These are phyloP conservation scores for Leptographium lundbergii DNA, from an alignment of 2,329 filamentous ascomycete species.

Conservation along the genomic window DNA sequence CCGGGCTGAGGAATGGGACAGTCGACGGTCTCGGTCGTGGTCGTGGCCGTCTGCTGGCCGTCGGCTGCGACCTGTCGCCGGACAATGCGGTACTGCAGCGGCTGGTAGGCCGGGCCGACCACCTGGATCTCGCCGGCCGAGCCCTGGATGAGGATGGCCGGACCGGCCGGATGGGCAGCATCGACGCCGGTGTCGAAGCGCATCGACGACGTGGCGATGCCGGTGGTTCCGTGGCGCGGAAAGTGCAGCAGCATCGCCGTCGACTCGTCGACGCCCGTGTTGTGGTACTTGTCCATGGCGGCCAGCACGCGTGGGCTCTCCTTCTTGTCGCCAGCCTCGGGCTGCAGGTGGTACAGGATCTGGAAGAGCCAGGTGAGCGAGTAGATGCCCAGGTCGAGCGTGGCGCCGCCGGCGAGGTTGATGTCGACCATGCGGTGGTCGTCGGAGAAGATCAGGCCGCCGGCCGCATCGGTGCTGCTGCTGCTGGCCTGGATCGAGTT, in stretches of 20 bases:
- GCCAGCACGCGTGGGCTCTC: constrained; percentile 55
- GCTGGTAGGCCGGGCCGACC: constrained; percentile 56
- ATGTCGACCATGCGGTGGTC: constrained; percentile 69
- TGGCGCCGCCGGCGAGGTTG: constrained; percentile 68
- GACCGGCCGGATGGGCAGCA: constrained; percentile 42
- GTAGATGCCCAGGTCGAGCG: constrained; percentile 82
- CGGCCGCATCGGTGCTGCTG: constrained; percentile 27
- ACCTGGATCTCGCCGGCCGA: constrained; percentile 74
- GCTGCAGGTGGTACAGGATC: constrained; percentile 70
- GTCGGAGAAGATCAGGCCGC: constrained; percentile 42
- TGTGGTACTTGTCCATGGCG: constrained; percentile 56
- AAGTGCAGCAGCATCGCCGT: constrained; percentile 71
- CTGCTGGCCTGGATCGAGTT: constrained; percentile 48
- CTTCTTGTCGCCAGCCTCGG: constrained; percentile 44
- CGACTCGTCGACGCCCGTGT: constrained; percentile 62
- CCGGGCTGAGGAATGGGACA: constrained; percentile 46
- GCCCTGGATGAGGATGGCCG: constrained; percentile 69
- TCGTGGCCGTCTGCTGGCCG: background rate
- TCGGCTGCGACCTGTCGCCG: constrained; percentile 18
- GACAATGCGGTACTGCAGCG: constrained; percentile 53
- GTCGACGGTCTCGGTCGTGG: constrained; percentile 24
- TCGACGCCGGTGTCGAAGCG: constrained; percentile 51
- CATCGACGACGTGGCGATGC: constrained; percentile 56
- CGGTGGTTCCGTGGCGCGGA: constrained; percentile 54
- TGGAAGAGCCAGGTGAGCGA: constrained; percentile 86